Conservation (phyloP, 2,329 filamentous ascomycete genomes). For the Pseudocercospora fuligena region DNA sequence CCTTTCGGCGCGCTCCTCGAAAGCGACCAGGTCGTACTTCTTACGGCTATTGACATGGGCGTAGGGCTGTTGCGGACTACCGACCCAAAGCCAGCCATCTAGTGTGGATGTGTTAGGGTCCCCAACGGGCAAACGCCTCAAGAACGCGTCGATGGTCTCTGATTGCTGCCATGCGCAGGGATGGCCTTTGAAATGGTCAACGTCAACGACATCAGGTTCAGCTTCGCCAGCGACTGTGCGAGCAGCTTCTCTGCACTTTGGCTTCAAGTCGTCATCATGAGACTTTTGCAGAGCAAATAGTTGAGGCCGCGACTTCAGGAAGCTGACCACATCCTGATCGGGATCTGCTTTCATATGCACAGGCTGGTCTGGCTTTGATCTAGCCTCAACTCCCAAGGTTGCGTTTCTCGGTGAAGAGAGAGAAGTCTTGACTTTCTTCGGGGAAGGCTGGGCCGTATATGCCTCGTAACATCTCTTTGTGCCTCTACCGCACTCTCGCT, state of each 20-base stretch:
- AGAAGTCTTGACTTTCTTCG: constrained; percentile 15
- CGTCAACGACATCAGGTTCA: constrained; percentile 40
- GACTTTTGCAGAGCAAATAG: constrained; percentile 18
- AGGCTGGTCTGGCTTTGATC: background rate
- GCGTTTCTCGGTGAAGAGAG: background rate
- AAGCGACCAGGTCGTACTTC: constrained; percentile 53
- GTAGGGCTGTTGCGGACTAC: constrained; percentile 51
- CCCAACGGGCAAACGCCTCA: constrained; percentile 69
- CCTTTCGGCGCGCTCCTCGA: constrained; percentile 57
- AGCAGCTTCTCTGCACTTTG: background rate
- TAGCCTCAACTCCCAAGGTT: background rate
- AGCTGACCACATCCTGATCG: constrained; percentile 21
- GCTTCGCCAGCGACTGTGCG: constrained; percentile 9
- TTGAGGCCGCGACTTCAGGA: constrained; percentile 31
- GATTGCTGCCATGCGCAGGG: constrained; percentile 63
- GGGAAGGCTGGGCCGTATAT: background rate
- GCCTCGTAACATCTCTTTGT: constrained; percentile 18
- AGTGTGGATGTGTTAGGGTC: constrained; percentile 56
- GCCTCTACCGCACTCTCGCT: constrained; percentile 8
- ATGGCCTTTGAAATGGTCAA: constrained; percentile 65
- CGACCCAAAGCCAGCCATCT: constrained; percentile 74
- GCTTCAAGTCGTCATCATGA: background rate
- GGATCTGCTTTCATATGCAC: background rate
- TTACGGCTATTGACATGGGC: constrained; percentile 44
- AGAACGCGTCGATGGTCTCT: constrained; percentile 69